A percentile compares a stretch with the other conserved stretches of the same genome.
phyloP scores from a whole-genome alignment of 2,329 filamentous ascomycete species.

The Alternaria longipes region DNA sequence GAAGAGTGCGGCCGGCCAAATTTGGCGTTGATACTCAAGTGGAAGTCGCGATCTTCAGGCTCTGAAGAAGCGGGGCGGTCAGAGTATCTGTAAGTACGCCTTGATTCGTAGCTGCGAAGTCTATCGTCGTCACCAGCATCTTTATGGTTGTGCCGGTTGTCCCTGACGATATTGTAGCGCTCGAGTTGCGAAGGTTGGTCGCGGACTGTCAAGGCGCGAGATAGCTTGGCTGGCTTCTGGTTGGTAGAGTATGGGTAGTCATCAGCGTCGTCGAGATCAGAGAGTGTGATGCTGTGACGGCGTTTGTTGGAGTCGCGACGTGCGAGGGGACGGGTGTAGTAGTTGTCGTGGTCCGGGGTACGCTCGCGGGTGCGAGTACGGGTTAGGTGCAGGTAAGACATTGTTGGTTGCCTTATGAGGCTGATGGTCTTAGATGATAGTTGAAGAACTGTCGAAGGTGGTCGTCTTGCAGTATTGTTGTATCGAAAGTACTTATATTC shows the following conservation, averaged over 20 bases:
- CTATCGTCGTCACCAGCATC: conserved; percentile 19
- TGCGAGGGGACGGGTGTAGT: conserved; percentile 29
- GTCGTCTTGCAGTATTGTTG: background rate
- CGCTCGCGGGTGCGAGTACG: conserved; percentile 34
- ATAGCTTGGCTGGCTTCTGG: conserved; percentile 26
- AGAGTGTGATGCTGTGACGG: conserved; percentile 32
- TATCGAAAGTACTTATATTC: conserved; percentile 16
- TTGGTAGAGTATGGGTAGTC: conserved; percentile 40
- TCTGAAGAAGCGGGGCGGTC: conserved; percentile 23
- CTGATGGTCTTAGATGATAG: background rate
- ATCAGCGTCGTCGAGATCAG: conserved; percentile 35
- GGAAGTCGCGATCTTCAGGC: conserved; percentile 33
- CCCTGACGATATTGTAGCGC: conserved; percentile 46
- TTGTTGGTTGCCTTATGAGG: conserved; percentile 22
- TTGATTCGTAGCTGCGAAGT: conserved; percentile 10
- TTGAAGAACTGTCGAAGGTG: background rate
- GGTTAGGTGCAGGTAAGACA: conserved; percentile 38
- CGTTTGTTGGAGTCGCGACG: conserved; percentile 39
- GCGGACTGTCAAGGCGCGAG: conserved; percentile 39
- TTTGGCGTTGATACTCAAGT: conserved; percentile 32
- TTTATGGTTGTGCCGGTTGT: conserved; percentile 14
- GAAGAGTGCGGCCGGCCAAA: conserved; percentile 32
- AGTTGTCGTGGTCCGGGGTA: conserved; percentile 25
- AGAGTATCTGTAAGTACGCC: conserved; percentile 17
- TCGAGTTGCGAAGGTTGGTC: conserved; percentile 39